Evolutionary conservation across 495 filamentous ascomycete genomes (phyloP).

Genomic region (Evansstolkia leycettana): DNA sequence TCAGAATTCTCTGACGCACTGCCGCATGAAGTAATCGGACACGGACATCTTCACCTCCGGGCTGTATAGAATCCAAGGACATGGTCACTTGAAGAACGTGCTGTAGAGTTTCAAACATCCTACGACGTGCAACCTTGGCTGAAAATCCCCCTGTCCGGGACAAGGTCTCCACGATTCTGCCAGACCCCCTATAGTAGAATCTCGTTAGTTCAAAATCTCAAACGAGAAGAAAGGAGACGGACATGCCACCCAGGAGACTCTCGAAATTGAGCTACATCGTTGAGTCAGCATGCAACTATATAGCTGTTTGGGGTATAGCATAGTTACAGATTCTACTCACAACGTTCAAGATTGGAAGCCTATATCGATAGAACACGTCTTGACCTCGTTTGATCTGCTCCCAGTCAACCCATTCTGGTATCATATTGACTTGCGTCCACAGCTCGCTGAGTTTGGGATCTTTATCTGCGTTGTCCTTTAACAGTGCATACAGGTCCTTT

Average conservation of each 20-base stretch:
- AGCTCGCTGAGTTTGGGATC: constrained; percentile 47
- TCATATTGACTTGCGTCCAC: constrained; percentile 55
- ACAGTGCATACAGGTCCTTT: constrained; percentile 49
- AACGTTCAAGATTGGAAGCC: constrained; percentile 44
- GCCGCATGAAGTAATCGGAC: constrained; percentile 65
- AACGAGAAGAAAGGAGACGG: background rate
- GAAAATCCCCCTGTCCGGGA: constrained; percentile 70
- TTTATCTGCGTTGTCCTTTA: constrained; percentile 41
- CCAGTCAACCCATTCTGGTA: constrained; percentile 78
- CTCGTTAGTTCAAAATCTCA: background rate
- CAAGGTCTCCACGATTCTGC: constrained; percentile 60
- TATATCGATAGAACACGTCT: constrained; percentile 61
- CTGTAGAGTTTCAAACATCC: constrained; percentile 67
- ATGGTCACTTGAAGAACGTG: constrained; percentile 60
- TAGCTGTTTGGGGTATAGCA: background rate
- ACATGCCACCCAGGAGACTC: constrained; percentile 32
- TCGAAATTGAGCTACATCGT: constrained; percentile 23
- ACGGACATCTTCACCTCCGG: constrained; percentile 57
- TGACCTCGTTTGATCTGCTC: constrained; percentile 53
- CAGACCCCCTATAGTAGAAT: constrained; percentile 27
- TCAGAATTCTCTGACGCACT: constrained; percentile 53
- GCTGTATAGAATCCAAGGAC: constrained; percentile 52
- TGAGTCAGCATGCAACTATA: background rate
- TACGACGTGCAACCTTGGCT: constrained; percentile 49
- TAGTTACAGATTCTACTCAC: constrained; percentile 11